Percentiles rank a stretch among this genome's conserved stretches.
Conservation (phyloP, 2,329 filamentous ascomycete genomes). For the Pseudomassariella vexata region DNA sequence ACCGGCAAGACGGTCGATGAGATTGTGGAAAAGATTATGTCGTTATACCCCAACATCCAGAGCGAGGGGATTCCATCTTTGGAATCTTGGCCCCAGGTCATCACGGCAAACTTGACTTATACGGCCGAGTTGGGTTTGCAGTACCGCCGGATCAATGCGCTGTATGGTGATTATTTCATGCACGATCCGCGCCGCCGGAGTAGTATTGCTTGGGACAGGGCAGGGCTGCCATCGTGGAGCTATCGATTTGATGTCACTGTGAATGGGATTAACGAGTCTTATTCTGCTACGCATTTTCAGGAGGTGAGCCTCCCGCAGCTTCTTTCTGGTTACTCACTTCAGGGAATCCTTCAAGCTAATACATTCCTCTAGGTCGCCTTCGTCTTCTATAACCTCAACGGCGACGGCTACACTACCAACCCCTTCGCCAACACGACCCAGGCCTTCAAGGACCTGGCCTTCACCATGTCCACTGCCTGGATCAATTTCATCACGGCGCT, state of each 20-base stretch:
- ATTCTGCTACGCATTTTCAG: conserved; percentile 34
- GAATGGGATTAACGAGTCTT: conserved; percentile 18
- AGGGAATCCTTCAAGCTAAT: too few relatives aligned
- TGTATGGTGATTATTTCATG: conserved; percentile 22
- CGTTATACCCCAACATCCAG: conserved; percentile 26
- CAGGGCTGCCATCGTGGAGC: conserved; percentile 20
- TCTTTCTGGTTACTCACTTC: neutral
- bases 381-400: conserved; percentile 31
- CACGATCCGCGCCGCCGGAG: conserved; percentile 20
- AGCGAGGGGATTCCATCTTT: conserved; percentile 27
- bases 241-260: conserved; percentile 27
- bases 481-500: conserved; percentile 44
- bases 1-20: conserved; percentile 16
- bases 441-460: conserved; percentile 19
- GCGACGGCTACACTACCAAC: conserved; percentile 23
- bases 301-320: conserved; percentile 20
- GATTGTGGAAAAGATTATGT: conserved; percentile 16
- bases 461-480: conserved; percentile 24
- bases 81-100: conserved; percentile 23
- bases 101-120: conserved; percentile 18
- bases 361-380: conserved; percentile 18
- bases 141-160: conserved; percentile 21
- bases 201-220: conserved; percentile 20
- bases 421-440: conserved; percentile 22
- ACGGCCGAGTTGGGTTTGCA: conserved; percentile 20